Conservation (phyloP, 306 rosid genomes). For the Alnus rubra region DNA sequence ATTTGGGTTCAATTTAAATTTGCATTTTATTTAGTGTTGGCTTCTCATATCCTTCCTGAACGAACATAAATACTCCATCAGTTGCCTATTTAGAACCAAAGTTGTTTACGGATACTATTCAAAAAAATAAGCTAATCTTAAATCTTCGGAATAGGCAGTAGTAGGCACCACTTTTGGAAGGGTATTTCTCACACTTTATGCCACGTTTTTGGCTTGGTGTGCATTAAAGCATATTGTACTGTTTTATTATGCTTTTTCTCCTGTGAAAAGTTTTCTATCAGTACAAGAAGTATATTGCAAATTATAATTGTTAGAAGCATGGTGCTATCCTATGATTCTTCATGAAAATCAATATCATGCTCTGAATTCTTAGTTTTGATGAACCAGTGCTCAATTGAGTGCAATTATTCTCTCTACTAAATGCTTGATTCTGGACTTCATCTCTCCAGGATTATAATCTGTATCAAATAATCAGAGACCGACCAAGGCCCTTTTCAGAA, state of each 20-base stretch:
- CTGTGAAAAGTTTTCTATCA: neutral
- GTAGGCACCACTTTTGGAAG: neutral
- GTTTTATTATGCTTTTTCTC: neutral
- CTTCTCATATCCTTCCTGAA: neutral
- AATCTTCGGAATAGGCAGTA: neutral
- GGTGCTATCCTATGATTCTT: conserved; percentile 5
- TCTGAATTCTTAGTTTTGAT: conserved; percentile 23
- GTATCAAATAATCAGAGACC: conserved; percentile 74
- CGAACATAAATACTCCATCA: neutral
- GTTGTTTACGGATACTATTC: neutral
- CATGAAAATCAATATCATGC: conserved; percentile 11
- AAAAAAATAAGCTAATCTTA: neutral
- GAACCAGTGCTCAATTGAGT: conserved; percentile 18
- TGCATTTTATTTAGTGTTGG: neutral
- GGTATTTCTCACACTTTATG: neutral
- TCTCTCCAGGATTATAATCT: conserved; percentile 68
- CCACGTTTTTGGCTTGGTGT: neutral
- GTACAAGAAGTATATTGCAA: neutral
- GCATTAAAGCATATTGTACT: neutral
- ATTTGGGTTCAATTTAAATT: neutral
- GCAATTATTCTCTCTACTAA: neutral
- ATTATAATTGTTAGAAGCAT: neutral
- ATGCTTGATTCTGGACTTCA: conserved; percentile 40
- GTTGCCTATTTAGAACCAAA: neutral
- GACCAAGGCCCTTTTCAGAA: conserved; percentile 64